Evolutionary conservation across 148 eudicot genomes (phyloP), one percentile per base, ranked within the genome.

Genomic region (Amaranthus palmeri): DNA sequence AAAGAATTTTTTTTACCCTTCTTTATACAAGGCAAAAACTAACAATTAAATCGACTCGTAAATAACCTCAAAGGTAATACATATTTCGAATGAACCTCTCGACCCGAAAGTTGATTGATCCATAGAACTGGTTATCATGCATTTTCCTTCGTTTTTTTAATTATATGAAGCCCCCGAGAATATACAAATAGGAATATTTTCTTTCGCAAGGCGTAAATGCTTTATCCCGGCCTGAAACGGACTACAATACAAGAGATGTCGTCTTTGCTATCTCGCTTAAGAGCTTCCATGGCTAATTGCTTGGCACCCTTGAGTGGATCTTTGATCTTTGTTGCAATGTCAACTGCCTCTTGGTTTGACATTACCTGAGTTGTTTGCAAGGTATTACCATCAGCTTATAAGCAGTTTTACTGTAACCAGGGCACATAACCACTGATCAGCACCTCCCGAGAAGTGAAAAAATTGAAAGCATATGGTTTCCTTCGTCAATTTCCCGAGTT

Each of bases 171-270:
- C 43, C 61, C 69, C 65, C 80, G 67, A 49, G 25, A 79, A 85
- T 85, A 57, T 87, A 87, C 91, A 85, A 60, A 63, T n/a, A n/a
- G n/a, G n/a, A n/a, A n/a, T 73, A 15, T 79, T 17, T n/a, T 48
- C 44, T 69, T 17, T 25, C 68, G 40, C 7, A 57, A 65, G 18
- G 40, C 68, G 40, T 8, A 57, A 65, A 14, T 43, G 36, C 17
- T 70, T 76, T 18, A 75, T 72, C 72, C 80, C 62, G 36, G 36
- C 36, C 47, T 43, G 67, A 88, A 85, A 17, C 89, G 87, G 40
- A 89, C 81, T 54, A 89, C 95, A 50, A 89, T 81, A 73, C 88
- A 85, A 15, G 95, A 89, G 72, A 89, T 89, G 56, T 89, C 95
- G 49, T 89, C 95, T 77, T 85, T 89, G 76, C 95, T 89, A 68